These are phyloP conservation scores for Epichloe sp. DNA, from an alignment of 2,329 filamentous ascomycete genomes.

Conservation along the genomic window DNA sequence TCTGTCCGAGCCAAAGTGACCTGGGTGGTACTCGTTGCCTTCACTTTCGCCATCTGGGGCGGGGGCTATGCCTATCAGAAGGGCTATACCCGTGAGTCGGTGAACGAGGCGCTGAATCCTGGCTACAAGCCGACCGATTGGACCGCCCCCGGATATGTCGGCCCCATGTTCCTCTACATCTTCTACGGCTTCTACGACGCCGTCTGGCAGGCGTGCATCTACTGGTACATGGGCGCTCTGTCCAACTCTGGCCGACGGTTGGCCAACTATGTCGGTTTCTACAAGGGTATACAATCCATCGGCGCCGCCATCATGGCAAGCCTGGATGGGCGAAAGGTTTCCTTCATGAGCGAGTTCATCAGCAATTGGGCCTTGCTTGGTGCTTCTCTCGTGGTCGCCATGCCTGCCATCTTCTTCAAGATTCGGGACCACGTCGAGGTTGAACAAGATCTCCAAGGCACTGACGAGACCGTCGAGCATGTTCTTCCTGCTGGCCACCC, in stretches of 20 bases:
- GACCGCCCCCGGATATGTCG: slow-evolving; percentile 46
- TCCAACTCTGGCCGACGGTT: slow-evolving; percentile 87
- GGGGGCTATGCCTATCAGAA: slow-evolving; percentile 69
- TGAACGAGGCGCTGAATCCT: slow-evolving; percentile 12
- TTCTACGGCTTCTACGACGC: slow-evolving; percentile 87
- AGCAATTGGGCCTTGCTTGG: slow-evolving; percentile 61
- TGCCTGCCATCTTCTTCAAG: slow-evolving; percentile 65
- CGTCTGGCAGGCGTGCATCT: slow-evolving; percentile 77
- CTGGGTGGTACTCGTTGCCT: slow-evolving; percentile 43
- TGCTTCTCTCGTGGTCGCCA: slow-evolving; percentile 61
- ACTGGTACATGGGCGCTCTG: slow-evolving; percentile 92
- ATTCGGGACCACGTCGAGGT: slow-evolving; percentile 71
- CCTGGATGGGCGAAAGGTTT: slow-evolving; percentile 22
- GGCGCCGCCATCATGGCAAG: slow-evolving; percentile 44
- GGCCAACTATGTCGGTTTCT: slow-evolving; percentile 73
- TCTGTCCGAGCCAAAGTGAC: slow-evolving; percentile 57
- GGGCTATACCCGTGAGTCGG: slow-evolving; percentile 30
- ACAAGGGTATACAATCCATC: slow-evolving; percentile 68
- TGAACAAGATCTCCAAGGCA: slow-evolving; percentile 73
- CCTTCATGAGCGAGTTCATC: slow-evolving; percentile 61
- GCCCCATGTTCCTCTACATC: slow-evolving; percentile 79
- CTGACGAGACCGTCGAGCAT: slow-evolving; percentile 68
- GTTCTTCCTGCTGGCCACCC: slow-evolving; percentile 27
- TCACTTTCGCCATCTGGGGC: slow-evolving; percentile 73
- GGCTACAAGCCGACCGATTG: slow-evolving; percentile 42